Evolutionary conservation across 148 eudicot species (phyloP).

Genomic region (Fallopia convolvulus): DNA sequence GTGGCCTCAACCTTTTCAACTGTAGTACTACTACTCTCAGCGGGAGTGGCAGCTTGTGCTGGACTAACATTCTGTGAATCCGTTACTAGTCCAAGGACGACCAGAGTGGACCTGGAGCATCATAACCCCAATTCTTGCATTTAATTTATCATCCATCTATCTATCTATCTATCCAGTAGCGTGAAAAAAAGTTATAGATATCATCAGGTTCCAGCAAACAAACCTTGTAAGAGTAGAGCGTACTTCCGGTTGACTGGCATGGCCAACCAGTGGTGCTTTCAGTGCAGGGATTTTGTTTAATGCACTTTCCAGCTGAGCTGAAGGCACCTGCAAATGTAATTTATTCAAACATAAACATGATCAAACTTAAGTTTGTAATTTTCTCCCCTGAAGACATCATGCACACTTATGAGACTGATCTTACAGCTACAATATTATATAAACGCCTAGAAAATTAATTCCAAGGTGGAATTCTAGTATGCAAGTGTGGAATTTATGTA

Average conservation of each 20-base stretch:
- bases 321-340: conserved; percentile 48
- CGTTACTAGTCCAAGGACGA: conserved; percentile 58
- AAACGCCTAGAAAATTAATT: neutral
- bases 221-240: conserved; percentile 80
- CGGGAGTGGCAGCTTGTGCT: conserved; percentile 28
- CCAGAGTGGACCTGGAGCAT: conserved; percentile 59
- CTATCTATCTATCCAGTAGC: neutral
- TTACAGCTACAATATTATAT: neutral
- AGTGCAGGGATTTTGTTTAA: conserved; percentile 65
- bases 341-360: neutral
- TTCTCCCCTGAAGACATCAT: neutral
- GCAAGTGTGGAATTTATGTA: conserved; percentile 20
- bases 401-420: neutral
- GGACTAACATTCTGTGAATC: conserved; percentile 48
- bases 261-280: conserved; percentile 55
- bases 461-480: neutral
- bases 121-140: neutral
- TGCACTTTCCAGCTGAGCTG: conserved; percentile 85
- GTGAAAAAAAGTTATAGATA: neutral
- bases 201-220: conserved; percentile 9
- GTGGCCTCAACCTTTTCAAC: conserved; percentile 44
- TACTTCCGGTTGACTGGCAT: conserved; percentile 68
- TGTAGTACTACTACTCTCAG: conserved; percentile 19
- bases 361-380: neutral
- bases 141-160: neutral